phyloP scores from a whole-genome alignment of 192 early-diverging fungal species.

The Gryganskiella cystojenkinii region DNA sequence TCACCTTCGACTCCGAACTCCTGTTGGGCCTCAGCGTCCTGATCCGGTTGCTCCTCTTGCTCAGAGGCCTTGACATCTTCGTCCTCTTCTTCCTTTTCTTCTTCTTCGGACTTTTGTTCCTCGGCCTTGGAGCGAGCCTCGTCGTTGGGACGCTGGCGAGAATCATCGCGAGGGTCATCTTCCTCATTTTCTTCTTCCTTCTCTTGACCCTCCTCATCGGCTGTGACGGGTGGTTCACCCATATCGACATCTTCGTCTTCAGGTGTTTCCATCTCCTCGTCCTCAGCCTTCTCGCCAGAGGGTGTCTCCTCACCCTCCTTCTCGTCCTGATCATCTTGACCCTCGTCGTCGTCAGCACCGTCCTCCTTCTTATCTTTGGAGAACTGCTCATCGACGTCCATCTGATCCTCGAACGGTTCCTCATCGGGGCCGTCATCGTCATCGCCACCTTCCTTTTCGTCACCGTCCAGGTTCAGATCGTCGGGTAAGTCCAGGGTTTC shows the following conservation, averaged over 20 bases:
- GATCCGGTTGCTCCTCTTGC: slow-evolving; percentile 60
- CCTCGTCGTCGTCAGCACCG: slow-evolving; percentile 51
- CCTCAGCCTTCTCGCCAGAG: slow-evolving; percentile 36
- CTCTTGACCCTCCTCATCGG: slow-evolving; percentile 25
- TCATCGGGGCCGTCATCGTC: slow-evolving; percentile 53
- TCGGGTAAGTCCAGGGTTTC: slow-evolving; percentile 84
- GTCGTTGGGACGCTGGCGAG: slow-evolving; percentile 43
- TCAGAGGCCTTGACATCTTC: slow-evolving; percentile 58
- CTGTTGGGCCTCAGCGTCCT: slow-evolving; percentile 62
- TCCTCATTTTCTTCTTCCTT: slow-evolving; percentile 45
- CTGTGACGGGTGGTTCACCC: slow-evolving; percentile 27
- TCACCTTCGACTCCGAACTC: slow-evolving; percentile 78
- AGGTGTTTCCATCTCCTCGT: slow-evolving; percentile 51
- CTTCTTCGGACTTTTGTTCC: slow-evolving; percentile 24
- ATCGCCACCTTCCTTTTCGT: slow-evolving; percentile 55
- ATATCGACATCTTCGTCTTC: slow-evolving; percentile 40
- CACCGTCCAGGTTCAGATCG: slow-evolving; percentile 77
- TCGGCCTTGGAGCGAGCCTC: slow-evolving; percentile 32
- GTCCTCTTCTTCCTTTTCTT: slow-evolving; percentile 56
- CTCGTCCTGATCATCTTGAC: slow-evolving; percentile 47
- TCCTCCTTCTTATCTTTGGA: slow-evolving; percentile 49
- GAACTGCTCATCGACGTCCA: slow-evolving; percentile 54
- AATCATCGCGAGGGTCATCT: slow-evolving; percentile 41
- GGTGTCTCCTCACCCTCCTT: slow-evolving; percentile 48
- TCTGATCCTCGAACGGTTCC: slow-evolving; percentile 53